Percentiles rank a stretch among this genome's conserved stretches.
phyloP scores from a whole-genome alignment of 352 stramenopile species.

The Globisporangium spinosum region DNA sequence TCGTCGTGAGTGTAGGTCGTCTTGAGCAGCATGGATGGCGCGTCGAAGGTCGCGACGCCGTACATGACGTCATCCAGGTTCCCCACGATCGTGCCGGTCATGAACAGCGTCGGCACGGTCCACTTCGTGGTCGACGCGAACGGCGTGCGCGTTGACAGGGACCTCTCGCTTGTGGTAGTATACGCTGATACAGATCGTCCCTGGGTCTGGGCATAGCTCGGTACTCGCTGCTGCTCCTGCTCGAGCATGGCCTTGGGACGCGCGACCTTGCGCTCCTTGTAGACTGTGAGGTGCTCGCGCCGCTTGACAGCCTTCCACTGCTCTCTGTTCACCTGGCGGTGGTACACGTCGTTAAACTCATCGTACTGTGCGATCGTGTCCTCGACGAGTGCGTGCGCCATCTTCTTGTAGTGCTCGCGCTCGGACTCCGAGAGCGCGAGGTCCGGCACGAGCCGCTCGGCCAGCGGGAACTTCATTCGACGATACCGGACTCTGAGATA shows the following conservation, averaged over 20 bases:
- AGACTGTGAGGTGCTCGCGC: conserved; percentile 17
- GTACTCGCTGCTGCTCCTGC: background rate
- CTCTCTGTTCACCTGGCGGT: conserved; percentile 12
- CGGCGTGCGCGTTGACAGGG: background rate
- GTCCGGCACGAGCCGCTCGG: conserved; percentile 19
- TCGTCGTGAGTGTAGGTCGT: conserved; percentile 46
- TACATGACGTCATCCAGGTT: conserved; percentile 70
- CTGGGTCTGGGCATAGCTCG: background rate
- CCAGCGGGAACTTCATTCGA: conserved; percentile 25
- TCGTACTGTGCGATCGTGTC: conserved; percentile 22
- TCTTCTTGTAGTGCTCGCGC: conserved; percentile 24
- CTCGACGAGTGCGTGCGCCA: conserved; percentile 28
- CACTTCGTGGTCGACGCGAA: conserved; percentile 12
- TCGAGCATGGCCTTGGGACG: conserved; percentile 12
- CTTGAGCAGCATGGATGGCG: conserved; percentile 49
- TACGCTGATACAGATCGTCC: background rate
- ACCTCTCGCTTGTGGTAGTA: background rate
- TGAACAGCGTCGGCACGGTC: conserved; percentile 43
- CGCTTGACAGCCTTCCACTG: conserved; percentile 20
- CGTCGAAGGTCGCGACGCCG: conserved; percentile 33
- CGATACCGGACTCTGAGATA: background rate
- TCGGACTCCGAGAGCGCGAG: conserved; percentile 28
- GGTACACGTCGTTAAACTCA: conserved; percentile 15
- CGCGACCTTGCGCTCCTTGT: conserved; percentile 19
- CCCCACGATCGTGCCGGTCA: conserved; percentile 47